Base-by-base conservation (phyloP, 257 asterid species). In the Perilla frutescens region DNA sequence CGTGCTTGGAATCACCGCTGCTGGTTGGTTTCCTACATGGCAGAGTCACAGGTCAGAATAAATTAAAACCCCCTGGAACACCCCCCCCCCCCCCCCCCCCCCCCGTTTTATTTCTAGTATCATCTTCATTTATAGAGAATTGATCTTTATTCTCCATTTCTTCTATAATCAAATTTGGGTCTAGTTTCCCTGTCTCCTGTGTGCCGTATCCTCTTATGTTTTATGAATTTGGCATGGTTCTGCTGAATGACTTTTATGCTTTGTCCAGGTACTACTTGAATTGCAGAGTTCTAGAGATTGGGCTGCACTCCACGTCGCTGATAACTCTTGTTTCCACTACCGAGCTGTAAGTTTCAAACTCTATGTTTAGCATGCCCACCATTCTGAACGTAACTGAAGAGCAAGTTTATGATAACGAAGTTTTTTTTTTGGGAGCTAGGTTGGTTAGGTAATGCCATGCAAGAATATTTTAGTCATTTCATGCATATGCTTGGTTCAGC, bases 1-100 rank as follows among this genome's bases (percentile, higher is more conserved):
- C 99, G 96, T 71, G 99, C 97, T 80, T 92, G 99, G 99, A 89
- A 84, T 84, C 96, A 95, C 81, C 91, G 92, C 45, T 90, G 91
- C 87, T 95, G 99, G 99, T 80, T 92, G 80, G 97, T 87, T 82
- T 78, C 96, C 75, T 90, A 88, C 91, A 90, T 92, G 98, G 76
- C 89, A 43, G 76, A n/a, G 32, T 81, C 84, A 60, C 96, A 87
- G 96, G 96, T 92, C 56, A 78, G 91, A 56, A 43, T 71, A 40
- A 65, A 68, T 70, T 62, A 37, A n/a, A 45, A 8, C 31, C 39
- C 4, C 45, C 11, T 39, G 1, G 3, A 1, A 7, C 13, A 10
- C 4, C n/a, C n/a, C n/a, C n/a, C n/a, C 41, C 44, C 39, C 6
- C 11, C 31, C 55, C 40, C 50, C 41, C 40, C 48, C 5, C 10